phyloP scores from a whole-genome alignment of 208 protist species.

The Leishmania guyanensis region DNA sequence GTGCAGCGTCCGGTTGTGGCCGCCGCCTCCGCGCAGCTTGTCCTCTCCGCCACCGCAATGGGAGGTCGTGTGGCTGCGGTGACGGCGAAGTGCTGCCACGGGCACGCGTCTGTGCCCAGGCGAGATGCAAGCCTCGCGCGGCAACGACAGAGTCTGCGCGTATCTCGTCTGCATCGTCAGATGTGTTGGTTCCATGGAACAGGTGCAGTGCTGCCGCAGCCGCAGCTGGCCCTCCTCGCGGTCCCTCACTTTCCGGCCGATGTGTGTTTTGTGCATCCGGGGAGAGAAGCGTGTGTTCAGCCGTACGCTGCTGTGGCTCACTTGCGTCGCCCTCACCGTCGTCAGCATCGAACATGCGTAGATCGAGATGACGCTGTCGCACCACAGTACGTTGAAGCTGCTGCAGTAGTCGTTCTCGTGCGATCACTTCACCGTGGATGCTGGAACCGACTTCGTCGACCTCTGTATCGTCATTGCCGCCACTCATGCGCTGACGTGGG shows the following conservation, averaged over 20 bases:
- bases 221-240: neutral
- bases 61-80: constrained; percentile 7
- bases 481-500: neutral
- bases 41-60: neutral
- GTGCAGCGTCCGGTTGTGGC: neutral
- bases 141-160: constrained; percentile 11
- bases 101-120: neutral
- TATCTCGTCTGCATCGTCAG: neutral
- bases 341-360: neutral
- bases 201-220: neutral
- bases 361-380: constrained; percentile 2
- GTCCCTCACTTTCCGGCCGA: neutral
- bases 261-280: neutral
- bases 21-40: neutral
- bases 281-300: neutral
- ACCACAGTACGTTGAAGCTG: neutral
- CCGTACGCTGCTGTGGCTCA: neutral
- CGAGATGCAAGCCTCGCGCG: neutral
- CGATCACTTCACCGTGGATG: neutral
- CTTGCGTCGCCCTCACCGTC: neutral
- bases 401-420: neutral
- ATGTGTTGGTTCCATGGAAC: neutral
- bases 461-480: neutral
- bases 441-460: neutral
- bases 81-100: constrained; percentile 4